These are phyloP conservation scores for Mycosphaerella arachidis DNA, from an alignment of 2,329 filamentous ascomycete genomes.

Conservation along the genomic window DNA sequence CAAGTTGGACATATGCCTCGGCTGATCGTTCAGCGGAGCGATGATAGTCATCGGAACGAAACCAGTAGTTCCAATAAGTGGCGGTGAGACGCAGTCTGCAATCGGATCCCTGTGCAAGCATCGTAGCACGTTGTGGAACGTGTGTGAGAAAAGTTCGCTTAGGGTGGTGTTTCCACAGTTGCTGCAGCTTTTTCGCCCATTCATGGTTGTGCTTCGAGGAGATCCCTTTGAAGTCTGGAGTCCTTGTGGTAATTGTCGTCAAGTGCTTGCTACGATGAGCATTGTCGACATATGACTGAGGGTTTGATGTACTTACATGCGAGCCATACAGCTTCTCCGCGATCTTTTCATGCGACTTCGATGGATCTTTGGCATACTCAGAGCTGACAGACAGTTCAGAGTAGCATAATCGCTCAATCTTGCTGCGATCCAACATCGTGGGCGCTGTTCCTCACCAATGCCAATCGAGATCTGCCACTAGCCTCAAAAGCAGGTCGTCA, in stretches of 20 bases:
- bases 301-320: slow-evolving; percentile 15
- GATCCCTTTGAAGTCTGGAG: slow-evolving; percentile 9
- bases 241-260: slow-evolving; percentile 16
- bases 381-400: slow-evolving; percentile 23
- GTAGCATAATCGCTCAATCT: slow-evolving; percentile 22
- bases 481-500: not conserved
- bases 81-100: slow-evolving; percentile 54
- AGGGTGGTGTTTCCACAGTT: slow-evolving; percentile 61
- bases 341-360: slow-evolving; percentile 25
- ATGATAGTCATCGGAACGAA: slow-evolving; percentile 66
- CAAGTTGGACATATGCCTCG: slow-evolving; percentile 69
- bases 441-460: not conserved
- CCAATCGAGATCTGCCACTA: slow-evolving; percentile 2
- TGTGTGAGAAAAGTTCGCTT: slow-evolving; percentile 63
- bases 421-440: slow-evolving; percentile 7
- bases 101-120: slow-evolving; percentile 51
- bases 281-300: not conserved
- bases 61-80: slow-evolving; percentile 58
- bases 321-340: slow-evolving; percentile 24
- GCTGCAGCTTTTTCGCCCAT: slow-evolving; percentile 56
- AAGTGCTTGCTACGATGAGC: slow-evolving; percentile 18
- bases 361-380: slow-evolving; percentile 23
- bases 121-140: slow-evolving; percentile 62
- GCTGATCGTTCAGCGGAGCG: slow-evolving; percentile 64
- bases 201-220: slow-evolving; percentile 36